Evolutionary conservation across 164 flowering plant genomes (phyloP), one percentile per base, ranked within the genome.

Genomic region (Hamamelis virginiana): DNA sequence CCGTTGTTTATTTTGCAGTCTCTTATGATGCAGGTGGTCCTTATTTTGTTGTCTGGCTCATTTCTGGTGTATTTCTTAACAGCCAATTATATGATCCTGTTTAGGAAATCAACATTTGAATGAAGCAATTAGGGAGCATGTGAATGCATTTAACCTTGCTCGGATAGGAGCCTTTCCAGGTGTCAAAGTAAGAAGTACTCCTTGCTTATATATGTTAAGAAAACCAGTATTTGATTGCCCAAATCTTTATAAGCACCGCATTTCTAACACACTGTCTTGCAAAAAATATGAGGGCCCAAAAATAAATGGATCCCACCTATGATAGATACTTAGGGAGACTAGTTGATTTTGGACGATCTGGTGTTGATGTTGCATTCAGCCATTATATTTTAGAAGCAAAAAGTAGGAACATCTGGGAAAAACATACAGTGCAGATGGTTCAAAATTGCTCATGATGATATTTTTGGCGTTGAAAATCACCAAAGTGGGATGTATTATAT

Each of bases 101-200:
- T 27, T 66, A 82, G 86, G 83, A 25, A 78, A 80, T 66, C 69
- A 74, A 46, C 68, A 69, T 47, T 26, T 82, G 69, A 45, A 59
- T 56, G 79, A 74, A 67, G 86, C 82, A 66, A 70, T 78, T 21
- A 60, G 18, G 28, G 70, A 71, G 26, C 48, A 72, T 55, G 55
- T 5, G 41, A 59, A 67, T 56, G 64, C 74, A 27, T 72, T 80
- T 64, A 76, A 78, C 72, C 74, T 69, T 48, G 75, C 76, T 66
- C 71, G 81, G 78, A 76, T 80, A 67, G 86, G 86, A 53, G 78
- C 62, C 47, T 55, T 66, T 68, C 86, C 83, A 26, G 86, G 86
- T 70, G 66, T 82, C 46, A 72, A 78, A 72, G 86, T 78, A 72
- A 74, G 58, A 38, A 46, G 3, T 3, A 16, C 14, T 58, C 41